These are phyloP conservation scores for Tritrichomonas musculus DNA, from an alignment of 208 protist species.

Conservation along the genomic window DNA sequence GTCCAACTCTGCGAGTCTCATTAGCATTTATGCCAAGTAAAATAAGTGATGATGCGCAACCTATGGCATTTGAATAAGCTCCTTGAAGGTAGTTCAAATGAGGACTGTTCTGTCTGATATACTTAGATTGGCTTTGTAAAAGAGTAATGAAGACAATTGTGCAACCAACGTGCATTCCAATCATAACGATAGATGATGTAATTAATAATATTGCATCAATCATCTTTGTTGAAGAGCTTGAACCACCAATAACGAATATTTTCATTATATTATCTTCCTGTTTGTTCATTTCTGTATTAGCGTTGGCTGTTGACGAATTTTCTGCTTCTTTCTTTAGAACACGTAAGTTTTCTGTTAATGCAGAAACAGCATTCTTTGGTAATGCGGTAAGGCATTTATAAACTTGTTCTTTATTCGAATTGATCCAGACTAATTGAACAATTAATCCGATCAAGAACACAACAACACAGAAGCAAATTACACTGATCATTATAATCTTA, in stretches of 20 bases:
- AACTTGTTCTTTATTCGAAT: background rate
- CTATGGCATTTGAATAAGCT: background rate
- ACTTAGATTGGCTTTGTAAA: too few species aligned
- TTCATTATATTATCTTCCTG: background rate
- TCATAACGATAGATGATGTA: background rate
- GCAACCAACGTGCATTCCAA: too few species aligned
- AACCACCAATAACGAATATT: background rate
- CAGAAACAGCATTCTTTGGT: conserved; percentile 17
- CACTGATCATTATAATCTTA: background rate
- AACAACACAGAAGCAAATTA: background rate
- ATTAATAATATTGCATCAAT: background rate
- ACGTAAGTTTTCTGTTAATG: background rate
- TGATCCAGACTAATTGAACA: background rate
- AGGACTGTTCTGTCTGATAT: background rate
- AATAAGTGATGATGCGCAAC: background rate
- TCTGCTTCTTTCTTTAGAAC: conserved; percentile 18
- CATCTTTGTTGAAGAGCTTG: background rate
- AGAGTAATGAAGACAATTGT: background rate
- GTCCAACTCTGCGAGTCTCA: too few species aligned
- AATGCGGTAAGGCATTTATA: background rate
- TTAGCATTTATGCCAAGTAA: background rate
- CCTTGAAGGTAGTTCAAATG: background rate
- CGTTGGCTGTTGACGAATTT: too few species aligned
- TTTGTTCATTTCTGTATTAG: background rate
- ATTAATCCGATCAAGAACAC: background rate